These are phyloP conservation scores for Tulasnella sp. DNA, from an alignment of 768 basidiomycete species.

Conservation along the genomic window DNA sequence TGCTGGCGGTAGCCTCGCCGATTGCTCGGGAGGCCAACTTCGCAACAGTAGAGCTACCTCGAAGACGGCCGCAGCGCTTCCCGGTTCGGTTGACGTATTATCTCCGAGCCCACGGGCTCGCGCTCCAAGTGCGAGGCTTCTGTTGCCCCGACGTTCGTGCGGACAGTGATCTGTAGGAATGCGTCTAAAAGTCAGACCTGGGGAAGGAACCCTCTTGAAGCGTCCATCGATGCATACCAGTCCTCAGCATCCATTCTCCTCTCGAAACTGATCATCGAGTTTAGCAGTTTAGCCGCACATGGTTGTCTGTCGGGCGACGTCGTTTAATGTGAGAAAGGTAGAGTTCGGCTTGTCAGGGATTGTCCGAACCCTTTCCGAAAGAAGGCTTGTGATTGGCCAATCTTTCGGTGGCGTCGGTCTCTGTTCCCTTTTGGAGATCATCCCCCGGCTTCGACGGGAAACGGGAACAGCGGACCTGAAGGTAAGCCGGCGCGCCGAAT, in stretches of 20 bases:
- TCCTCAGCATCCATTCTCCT: too few relatives aligned
- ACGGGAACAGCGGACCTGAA: background rate
- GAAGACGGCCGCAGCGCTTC: background rate
- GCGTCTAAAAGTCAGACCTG: too few relatives aligned
- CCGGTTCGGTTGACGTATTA: background rate
- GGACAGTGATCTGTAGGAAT: too few relatives aligned
- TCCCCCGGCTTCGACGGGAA: background rate
- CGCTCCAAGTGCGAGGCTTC: background rate
- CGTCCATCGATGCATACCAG: background rate
- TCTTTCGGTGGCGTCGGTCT: background rate
- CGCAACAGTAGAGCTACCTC: background rate
- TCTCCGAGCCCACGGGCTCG: background rate
- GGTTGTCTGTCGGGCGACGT: too few relatives aligned
- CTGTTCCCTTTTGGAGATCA: background rate
- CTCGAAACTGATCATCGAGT: too few relatives aligned
- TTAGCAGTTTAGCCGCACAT: too few relatives aligned
- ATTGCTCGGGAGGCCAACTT: background rate
- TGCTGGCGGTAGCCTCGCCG: background rate
- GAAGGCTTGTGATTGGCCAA: background rate
- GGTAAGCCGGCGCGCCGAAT: background rate
- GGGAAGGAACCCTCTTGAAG: background rate
- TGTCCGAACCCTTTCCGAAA: background rate
- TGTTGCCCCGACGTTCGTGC: background rate
- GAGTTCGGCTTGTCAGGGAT: background rate
- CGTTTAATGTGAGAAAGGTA: background rate